Evolutionary conservation across 1,139 yeast genomes (phyloP), one percentile per base, ranked within the genome.

Genomic region (Geotrichum phurueaensis): DNA sequence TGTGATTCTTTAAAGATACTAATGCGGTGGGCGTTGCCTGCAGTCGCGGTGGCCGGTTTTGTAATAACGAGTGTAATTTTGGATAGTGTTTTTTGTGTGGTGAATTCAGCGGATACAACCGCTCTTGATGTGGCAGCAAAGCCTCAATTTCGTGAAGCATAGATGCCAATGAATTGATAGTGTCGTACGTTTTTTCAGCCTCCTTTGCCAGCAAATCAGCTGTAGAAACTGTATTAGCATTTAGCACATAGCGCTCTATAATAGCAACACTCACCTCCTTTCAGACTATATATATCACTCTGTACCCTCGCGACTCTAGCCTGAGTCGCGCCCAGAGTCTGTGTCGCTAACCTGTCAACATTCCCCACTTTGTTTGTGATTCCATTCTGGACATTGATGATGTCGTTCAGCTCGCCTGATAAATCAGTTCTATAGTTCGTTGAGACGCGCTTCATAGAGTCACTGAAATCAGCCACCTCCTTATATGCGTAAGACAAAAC

Each of bases 31-130:
- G 45, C 7, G 39, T 36, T 2, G 52, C 48, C 18, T 49, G 52
- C 23, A 23, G 7, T 22, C 20, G 52, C 18, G 33, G 51, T 20
- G 27, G 27, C 22, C 51, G 53, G 43, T 53, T 50, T 27, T 60
- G 66, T 62, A 71, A 58, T 23, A 69, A 54, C 20, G 56, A 63
- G 54, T 70, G 69, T 36, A 74, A 57, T 6, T 62, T 60, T 0
- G 76, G 75, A 60, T 71, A 74, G 64, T 71, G 74, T 2, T 59
- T 50, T 45, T 65, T 66, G 58, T 71, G 71, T 2, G 69, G 66
- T 2, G 71, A 68, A 13, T 59, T 61, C 1, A 56, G 51, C 0
- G 69, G 62, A 20, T 60, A 59, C 13, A 71, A 61, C 31, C 69
- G 64, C 27, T 69, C 73, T 15, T 65, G 61, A 15, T 56, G 64